A percentile compares a stretch with the other conserved stretches of the same genome.
Conservation (phyloP, 768 basidiomycete species). For the Tephrocybe sp. region DNA sequence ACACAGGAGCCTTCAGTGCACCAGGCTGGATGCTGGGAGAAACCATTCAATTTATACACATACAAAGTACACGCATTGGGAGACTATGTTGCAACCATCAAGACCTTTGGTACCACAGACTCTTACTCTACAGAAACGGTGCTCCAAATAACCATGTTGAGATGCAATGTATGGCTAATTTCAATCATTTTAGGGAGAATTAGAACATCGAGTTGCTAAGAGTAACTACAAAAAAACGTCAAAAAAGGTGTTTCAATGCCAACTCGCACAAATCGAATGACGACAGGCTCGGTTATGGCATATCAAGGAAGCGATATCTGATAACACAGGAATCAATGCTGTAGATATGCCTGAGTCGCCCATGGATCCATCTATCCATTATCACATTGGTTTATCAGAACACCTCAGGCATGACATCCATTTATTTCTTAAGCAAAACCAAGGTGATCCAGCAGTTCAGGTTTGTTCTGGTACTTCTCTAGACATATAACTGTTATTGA, state of each 20-base stretch:
- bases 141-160: too few relatives aligned
- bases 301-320: background rate
- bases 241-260: conserved; percentile 5
- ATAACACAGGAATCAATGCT: background rate
- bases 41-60: conserved; percentile 21
- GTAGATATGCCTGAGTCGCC: too few relatives aligned
- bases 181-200: conserved; percentile 12
- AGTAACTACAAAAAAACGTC: conserved; percentile 7
- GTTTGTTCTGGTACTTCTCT: background rate
- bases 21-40: too few relatives aligned
- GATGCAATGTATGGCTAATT: too few relatives aligned
- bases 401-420: background rate
- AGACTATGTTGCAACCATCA: conserved; percentile 20
- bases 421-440: background rate
- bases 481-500: background rate
- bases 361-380: background rate
- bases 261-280: conserved; percentile 15
- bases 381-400: background rate
- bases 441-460: background rate
- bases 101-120: too few relatives aligned
- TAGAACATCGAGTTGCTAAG: conserved; percentile 13
- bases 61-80: conserved; percentile 29
- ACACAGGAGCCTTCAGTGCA: too few relatives aligned
- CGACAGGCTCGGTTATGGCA: background rate
- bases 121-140: too few relatives aligned